Evolutionary conservation across 2,329 filamentous ascomycete species (phyloP).

Genomic region (Aspergillus proliferans): DNA sequence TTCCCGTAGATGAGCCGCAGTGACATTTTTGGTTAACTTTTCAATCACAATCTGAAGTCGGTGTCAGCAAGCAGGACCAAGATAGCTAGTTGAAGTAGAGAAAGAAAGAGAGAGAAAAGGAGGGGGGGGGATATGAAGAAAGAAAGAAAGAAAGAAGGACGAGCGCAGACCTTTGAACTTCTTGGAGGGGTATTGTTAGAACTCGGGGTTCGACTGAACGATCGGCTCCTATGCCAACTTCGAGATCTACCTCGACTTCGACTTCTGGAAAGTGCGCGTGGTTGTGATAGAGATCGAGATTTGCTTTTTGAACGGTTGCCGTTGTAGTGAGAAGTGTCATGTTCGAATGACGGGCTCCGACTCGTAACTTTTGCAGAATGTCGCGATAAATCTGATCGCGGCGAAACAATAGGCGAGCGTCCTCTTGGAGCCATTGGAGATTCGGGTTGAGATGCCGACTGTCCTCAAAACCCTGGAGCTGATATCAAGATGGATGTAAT

Average conservation of each 20-base stretch:
- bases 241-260: conserved; percentile 38
- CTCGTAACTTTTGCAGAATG: conserved; percentile 27
- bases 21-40: conserved; percentile 91
- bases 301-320: conserved; percentile 20
- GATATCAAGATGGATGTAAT: too few relatives aligned
- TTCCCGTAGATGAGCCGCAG: conserved; percentile 77
- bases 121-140: background rate
- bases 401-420: conserved; percentile 23
- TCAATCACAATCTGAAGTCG: conserved; percentile 77
- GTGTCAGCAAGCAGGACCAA: background rate
- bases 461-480: too few relatives aligned
- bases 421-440: conserved; percentile 19
- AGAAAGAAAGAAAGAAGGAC: background rate
- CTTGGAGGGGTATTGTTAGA: conserved; percentile 16
- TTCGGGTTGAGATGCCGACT: too few relatives aligned
- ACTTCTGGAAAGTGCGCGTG: conserved; percentile 27
- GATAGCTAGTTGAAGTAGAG: background rate
- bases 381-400: conserved; percentile 20
- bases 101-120: background rate
- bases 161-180: conserved; percentile 32
- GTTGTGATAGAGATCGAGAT: conserved; percentile 24
- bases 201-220: conserved; percentile 23
- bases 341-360: conserved; percentile 20
- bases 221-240: conserved; percentile 29
- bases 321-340: conserved; percentile 19